Evolutionary conservation across 768 basidiomycete genomes (phyloP).

Genomic region (Boletus pseudopeckii): DNA sequence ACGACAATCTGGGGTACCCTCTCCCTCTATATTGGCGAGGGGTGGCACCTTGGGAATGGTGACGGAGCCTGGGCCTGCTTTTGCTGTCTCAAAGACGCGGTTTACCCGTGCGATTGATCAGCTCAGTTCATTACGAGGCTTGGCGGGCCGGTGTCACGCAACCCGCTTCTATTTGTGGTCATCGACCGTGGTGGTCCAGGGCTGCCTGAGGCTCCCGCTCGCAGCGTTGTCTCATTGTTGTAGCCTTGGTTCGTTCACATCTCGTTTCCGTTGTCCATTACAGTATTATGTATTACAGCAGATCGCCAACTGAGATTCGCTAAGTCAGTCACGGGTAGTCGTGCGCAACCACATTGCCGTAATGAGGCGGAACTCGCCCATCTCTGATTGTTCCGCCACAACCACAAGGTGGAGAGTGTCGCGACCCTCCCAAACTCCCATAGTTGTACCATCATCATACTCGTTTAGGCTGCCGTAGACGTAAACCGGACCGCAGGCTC

Average conservation of each 20-base stretch:
- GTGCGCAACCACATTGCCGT: slow-evolving; percentile 22
- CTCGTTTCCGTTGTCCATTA: slow-evolving; percentile 4
- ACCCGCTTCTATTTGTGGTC: slow-evolving; percentile 15
- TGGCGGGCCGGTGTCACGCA: slow-evolving; percentile 19
- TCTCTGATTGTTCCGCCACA: slow-evolving; percentile 19
- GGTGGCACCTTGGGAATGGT: background rate
- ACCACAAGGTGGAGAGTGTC: slow-evolving; percentile 4
- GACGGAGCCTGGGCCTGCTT: slow-evolving; percentile 1
- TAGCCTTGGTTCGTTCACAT: background rate
- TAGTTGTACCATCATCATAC: background rate
- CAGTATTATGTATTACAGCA: slow-evolving; percentile 19
- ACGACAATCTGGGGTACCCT: slow-evolving; percentile 19
- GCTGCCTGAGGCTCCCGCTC: background rate
- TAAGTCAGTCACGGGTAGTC: slow-evolving; percentile 5
- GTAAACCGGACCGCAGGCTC: slow-evolving; percentile 11
- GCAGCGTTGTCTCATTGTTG: slow-evolving; percentile 1
- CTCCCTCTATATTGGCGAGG: background rate
- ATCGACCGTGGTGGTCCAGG: slow-evolving; percentile 12
- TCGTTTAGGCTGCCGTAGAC: slow-evolving; percentile 10
- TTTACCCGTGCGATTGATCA: slow-evolving; percentile 16
- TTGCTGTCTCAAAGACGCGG: slow-evolving; percentile 1
- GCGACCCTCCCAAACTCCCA: slow-evolving; percentile 6
- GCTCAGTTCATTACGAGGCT: slow-evolving; percentile 22
- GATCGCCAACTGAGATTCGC: slow-evolving; percentile 25
- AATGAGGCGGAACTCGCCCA: slow-evolving; percentile 18